These are phyloP conservation scores for Polytrichum formosum DNA, from an alignment of 225 moss, liverwort and hornwort genomes.

Conservation along the genomic window DNA sequence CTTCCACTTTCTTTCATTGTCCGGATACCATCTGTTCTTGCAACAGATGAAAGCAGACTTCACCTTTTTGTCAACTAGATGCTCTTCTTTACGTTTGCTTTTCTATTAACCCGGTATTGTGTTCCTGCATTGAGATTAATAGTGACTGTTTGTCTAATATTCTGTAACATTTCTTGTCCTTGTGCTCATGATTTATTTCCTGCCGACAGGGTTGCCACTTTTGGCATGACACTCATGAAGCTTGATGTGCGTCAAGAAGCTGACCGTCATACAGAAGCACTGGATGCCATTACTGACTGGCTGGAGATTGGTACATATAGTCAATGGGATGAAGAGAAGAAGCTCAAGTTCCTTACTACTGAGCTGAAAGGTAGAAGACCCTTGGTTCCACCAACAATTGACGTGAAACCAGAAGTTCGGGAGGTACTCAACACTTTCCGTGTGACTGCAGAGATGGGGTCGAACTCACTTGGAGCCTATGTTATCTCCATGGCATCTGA, in stretches of 20 bases:
- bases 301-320: conserved; percentile 84
- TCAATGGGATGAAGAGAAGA: conserved; percentile 79
- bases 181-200: too few species aligned
- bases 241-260: conserved; percentile 85
- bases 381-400: conserved; percentile 77
- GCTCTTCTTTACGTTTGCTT: too few species aligned
- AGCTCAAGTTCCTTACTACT: conserved; percentile 60
- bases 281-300: conserved; percentile 74
- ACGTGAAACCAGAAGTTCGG: conserved; percentile 62
- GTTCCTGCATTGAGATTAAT: too few species aligned
- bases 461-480: conserved; percentile 80
- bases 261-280: conserved; percentile 70
- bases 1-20: too few species aligned
- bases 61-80: too few species aligned
- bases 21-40: too few species aligned
- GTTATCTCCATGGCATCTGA: conserved; percentile 90
- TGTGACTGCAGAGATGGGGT: conserved; percentile 74
- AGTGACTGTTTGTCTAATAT: too few species aligned
- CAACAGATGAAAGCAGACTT: too few species aligned
- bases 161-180: neutral
- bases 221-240: conserved; percentile 94
- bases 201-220: conserved; percentile 55
- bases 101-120: too few species aligned
- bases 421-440: conserved; percentile 80
- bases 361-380: conserved; percentile 80